These are phyloP conservation scores for Hevea brasiliensis DNA, from an alignment of 345 rosid species.

Conservation along the genomic window DNA sequence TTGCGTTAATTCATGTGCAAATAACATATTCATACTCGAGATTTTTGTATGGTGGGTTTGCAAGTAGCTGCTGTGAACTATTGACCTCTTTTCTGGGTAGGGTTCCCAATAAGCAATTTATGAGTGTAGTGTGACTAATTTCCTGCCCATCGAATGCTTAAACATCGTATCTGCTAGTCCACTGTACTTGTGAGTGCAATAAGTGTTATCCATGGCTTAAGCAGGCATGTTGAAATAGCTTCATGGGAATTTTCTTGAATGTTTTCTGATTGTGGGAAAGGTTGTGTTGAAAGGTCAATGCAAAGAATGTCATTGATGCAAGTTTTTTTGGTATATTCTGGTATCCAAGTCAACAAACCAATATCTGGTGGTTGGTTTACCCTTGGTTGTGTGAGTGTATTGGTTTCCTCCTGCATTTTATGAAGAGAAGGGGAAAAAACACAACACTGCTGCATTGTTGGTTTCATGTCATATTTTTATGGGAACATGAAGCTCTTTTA, in stretches of 20 bases:
- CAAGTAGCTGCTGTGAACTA: neutral
- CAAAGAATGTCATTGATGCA: neutral
- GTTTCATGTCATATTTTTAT: neutral
- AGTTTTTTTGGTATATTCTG: neutral
- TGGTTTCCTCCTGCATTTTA: neutral
- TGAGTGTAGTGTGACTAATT: neutral
- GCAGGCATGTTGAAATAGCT: neutral
- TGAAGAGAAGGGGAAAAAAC: too few relatives aligned
- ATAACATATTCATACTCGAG: neutral
- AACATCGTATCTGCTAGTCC: neutral
- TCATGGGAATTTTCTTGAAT: too few relatives aligned
- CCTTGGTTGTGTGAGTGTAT: neutral
- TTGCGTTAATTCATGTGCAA: neutral
- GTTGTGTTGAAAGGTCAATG: neutral
- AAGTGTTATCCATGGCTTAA: too few relatives aligned
- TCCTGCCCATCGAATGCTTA: neutral
- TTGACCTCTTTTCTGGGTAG: neutral
- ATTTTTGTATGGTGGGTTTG: neutral
- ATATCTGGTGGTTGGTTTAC: neutral
- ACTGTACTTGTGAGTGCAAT: too few relatives aligned
- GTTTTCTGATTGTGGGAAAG: neutral
- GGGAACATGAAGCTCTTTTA: slow-evolving; percentile 1
- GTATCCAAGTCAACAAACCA: neutral
- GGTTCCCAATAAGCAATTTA: neutral
- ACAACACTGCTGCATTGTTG: neutral